These are phyloP conservation scores for Boletus sp. DNA, from an alignment of 768 basidiomycete genomes.

Conservation along the genomic window DNA sequence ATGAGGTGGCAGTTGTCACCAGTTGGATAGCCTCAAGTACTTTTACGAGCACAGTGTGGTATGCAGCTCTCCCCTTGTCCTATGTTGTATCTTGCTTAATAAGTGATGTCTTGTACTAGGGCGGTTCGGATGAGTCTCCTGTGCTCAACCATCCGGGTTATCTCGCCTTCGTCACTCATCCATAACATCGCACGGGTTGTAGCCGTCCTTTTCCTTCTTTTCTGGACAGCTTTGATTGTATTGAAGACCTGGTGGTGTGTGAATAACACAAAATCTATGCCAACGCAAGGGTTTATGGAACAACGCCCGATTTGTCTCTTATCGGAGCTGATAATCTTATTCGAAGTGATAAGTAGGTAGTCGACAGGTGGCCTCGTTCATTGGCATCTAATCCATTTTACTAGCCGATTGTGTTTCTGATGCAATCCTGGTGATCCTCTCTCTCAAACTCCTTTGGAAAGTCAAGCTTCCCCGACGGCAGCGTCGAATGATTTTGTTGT, in stretches of 20 bases:
- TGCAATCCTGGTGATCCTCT: neutral
- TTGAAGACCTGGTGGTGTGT: neutral
- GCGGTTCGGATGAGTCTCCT: neutral
- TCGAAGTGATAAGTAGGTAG: neutral
- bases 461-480: conserved; percentile 11
- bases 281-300: no score
- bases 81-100: neutral
- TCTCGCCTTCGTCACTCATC: neutral
- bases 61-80: neutral
- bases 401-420: neutral
- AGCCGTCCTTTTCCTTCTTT: neutral
- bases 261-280: neutral
- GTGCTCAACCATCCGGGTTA: neutral
- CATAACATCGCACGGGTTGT: neutral
- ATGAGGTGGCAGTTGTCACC: neutral
- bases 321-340: neutral
- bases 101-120: neutral
- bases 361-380: neutral
- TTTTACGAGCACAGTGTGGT: neutral
- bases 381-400: neutral
- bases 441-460: conserved; percentile 8
- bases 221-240: neutral
- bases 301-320: no score
- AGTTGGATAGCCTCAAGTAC: neutral
- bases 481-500: conserved; percentile 14